These are phyloP conservation scores for Plasmodium ovale DNA, from an alignment of 169 alveolate species.

Conservation along the genomic window DNA sequence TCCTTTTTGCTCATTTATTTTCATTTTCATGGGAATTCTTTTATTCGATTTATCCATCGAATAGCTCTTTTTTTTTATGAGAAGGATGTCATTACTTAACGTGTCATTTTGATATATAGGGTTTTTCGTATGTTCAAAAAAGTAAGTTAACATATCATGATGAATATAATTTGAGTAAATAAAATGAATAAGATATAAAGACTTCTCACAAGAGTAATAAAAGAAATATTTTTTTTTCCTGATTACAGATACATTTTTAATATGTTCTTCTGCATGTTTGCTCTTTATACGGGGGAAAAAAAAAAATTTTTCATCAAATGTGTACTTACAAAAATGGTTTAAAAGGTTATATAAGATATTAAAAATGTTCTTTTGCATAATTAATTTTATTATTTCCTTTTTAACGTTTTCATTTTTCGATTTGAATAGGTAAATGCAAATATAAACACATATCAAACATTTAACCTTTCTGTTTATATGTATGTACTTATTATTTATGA, in stretches of 20 bases:
- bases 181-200: slow-evolving; percentile 40
- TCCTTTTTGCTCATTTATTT: neutral
- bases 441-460: slow-evolving; percentile 56
- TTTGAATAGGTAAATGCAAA: slow-evolving; percentile 29
- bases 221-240: slow-evolving; percentile 34
- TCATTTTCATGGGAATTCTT: too few species aligned
- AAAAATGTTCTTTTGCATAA: slow-evolving; percentile 27
- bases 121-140: slow-evolving; percentile 15
- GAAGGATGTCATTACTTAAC: neutral
- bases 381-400: neutral
- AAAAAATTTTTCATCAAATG: slow-evolving; percentile 22
- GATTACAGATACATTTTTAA: slow-evolving; percentile 12
- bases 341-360: slow-evolving; percentile 26
- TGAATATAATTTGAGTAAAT: slow-evolving; percentile 44
- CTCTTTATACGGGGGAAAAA: slow-evolving; percentile 1
- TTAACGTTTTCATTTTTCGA: slow-evolving; percentile 18
- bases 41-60: neutral
- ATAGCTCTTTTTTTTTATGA: neutral
- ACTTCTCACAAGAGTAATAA: slow-evolving; percentile 12
- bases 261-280: slow-evolving; percentile 11
- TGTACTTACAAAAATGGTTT: slow-evolving; percentile 29
- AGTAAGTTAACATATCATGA: slow-evolving; percentile 30
- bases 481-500: slow-evolving; percentile 1
- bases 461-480: slow-evolving; percentile 4
- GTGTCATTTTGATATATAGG: neutral